Evolutionary conservation across 352 stramenopile genomes (phyloP).

Genomic region (Blastocystis sp.): DNA sequence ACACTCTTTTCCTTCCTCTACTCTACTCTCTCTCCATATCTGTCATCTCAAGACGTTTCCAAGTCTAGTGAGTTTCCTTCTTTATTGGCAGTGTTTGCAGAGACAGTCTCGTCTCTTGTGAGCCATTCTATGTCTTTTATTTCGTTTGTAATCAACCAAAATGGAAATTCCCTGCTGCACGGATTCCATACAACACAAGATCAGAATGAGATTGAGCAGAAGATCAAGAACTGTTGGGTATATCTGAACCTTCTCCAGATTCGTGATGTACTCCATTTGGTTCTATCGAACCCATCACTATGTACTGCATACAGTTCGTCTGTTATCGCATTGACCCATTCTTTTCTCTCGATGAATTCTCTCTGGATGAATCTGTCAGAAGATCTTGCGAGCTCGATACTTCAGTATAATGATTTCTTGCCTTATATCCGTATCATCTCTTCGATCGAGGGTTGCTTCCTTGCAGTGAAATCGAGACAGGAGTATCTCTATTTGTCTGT

Average conservation of each 20-base stretch:
- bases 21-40: not conserved
- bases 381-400: not conserved
- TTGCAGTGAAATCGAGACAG: not conserved
- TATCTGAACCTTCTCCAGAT: not conserved
- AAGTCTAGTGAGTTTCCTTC: not conserved
- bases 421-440: not conserved
- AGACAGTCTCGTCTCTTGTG: not conserved
- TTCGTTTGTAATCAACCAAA: not conserved
- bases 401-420: not conserved
- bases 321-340: not conserved
- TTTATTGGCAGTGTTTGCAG: not conserved
- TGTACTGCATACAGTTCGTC: not conserved
- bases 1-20: not conserved
- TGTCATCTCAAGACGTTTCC: not conserved
- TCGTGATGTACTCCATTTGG: not conserved
- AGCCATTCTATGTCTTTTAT: not conserved
- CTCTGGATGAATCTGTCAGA: not conserved
- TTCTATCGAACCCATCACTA: not conserved
- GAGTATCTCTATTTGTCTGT: not conserved
- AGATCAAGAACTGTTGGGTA: not conserved
- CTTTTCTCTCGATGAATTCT: not conserved
- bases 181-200: not conserved
- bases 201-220: not conserved
- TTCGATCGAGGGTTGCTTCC: not conserved
- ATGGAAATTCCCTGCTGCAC: not conserved